These are phyloP conservation scores for Graphiopsis chlorocephala DNA, from an alignment of 2,329 filamentous ascomycete genomes.

Conservation along the genomic window DNA sequence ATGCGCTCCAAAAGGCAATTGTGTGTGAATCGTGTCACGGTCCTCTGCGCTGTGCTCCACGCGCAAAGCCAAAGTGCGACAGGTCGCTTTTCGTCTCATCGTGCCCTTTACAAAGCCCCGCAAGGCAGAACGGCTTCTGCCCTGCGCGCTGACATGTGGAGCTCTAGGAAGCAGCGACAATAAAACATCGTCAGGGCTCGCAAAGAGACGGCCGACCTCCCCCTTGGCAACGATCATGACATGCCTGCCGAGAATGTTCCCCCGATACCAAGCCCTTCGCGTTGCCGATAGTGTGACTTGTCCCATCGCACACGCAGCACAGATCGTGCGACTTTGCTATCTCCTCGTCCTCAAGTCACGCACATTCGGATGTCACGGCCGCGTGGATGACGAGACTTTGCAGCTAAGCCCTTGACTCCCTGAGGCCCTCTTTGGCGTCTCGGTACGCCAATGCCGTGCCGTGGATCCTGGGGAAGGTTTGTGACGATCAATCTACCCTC, in stretches of 20 bases:
- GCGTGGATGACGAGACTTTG: conserved; percentile 8
- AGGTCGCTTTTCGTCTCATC: not conserved
- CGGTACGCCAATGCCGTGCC: conserved; percentile 3
- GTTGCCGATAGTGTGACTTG: not conserved
- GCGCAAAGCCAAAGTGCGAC: not conserved
- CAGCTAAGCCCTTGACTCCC: conserved; percentile 4
- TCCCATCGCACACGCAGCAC: not conserved
- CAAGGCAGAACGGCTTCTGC: not conserved
- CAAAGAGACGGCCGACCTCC: not conserved
- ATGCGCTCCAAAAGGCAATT: not conserved
- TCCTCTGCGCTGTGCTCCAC: not conserved
- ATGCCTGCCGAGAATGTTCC: not conserved
- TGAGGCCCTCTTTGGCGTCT: not conserved
- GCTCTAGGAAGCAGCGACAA: not conserved
- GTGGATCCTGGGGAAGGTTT: conserved; percentile 1
- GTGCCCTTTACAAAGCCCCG: not conserved
- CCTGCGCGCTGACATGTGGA: not conserved
- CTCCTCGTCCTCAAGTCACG: not conserved
- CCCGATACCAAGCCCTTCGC: conserved; percentile 1
- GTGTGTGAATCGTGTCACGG: no score
- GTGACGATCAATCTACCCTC: not conserved
- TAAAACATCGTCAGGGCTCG: not conserved
- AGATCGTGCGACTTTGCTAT: not conserved
- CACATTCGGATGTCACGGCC: not conserved
- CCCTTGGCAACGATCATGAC: not conserved